These are phyloP conservation scores for Amaranthus hypochondriacus DNA, from an alignment of 148 eudicot species.

Conservation along the genomic window DNA sequence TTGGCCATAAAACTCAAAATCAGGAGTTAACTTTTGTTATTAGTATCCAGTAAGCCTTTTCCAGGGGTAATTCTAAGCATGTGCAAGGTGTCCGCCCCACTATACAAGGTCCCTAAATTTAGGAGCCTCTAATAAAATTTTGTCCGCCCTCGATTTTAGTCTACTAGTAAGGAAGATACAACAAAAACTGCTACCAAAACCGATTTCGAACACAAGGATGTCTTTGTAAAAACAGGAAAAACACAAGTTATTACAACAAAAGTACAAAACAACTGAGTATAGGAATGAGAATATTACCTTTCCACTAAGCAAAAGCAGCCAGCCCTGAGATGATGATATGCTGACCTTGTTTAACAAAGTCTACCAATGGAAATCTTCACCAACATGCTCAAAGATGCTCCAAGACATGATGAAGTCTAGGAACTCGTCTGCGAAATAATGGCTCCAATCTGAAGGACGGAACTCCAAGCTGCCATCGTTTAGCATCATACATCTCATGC, in stretches of 20 bases:
- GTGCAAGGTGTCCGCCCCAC: too few relatives aligned
- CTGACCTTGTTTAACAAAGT: conserved; percentile 22
- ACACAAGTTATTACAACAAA: background rate
- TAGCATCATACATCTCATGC: conserved; percentile 95
- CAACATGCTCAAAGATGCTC: conserved; percentile 46
- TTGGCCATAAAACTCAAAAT: too few relatives aligned
- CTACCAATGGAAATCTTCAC: conserved; percentile 11
- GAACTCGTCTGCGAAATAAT: conserved; percentile 65
- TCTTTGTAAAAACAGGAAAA: background rate
- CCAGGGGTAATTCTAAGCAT: too few relatives aligned
- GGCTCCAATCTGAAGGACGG: conserved; percentile 74
- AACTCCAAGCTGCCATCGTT: conserved; percentile 84
- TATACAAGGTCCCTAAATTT: too few relatives aligned
- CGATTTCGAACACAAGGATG: background rate
- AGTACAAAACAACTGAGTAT: background rate
- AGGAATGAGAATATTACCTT: conserved; percentile 27
- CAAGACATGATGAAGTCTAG: conserved; percentile 67
- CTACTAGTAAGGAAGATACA: background rate
- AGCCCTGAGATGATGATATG: conserved; percentile 24
- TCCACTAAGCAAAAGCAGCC: conserved; percentile 29
- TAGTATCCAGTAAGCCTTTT: too few relatives aligned
- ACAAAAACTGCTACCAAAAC: background rate
- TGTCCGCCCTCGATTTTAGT: too few relatives aligned
- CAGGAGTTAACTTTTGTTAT: too few relatives aligned
- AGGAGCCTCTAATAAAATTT: too few relatives aligned